Percentiles rank a stretch among this genome's conserved stretches.
Conservation (phyloP, 768 basidiomycete species). For the Boletus insuetus region DNA sequence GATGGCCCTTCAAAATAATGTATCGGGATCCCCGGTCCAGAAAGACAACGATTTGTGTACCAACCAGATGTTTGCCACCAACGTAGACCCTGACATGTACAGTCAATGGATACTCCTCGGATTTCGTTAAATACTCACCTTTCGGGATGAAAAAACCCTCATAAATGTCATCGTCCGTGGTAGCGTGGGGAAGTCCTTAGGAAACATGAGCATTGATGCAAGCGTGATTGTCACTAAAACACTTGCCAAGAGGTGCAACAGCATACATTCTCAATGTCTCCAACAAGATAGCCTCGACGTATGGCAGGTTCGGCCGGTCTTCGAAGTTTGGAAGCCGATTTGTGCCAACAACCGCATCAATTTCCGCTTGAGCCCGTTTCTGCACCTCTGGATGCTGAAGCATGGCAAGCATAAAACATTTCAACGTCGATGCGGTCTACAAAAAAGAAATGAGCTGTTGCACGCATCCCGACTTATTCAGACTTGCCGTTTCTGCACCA, state of each 20-base stretch:
- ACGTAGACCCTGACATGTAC: slow-evolving; percentile 12
- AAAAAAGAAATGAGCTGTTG: not conserved
- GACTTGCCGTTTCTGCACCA: slow-evolving; percentile 19
- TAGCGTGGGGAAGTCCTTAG: slow-evolving; percentile 18
- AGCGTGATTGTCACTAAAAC: not conserved
- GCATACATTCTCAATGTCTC: slow-evolving; percentile 32
- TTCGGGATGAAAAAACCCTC: slow-evolving; percentile 23
- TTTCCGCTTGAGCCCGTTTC: slow-evolving; percentile 28
- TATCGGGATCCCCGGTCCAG: not conserved
- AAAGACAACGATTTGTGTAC: not conserved
- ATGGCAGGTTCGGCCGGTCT: slow-evolving; percentile 26
- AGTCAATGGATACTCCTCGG: not conserved
- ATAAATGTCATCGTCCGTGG: slow-evolving; percentile 18
- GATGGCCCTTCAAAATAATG: slow-evolving; percentile 14
- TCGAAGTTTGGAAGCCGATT: slow-evolving; percentile 25
- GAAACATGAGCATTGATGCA: not conserved
- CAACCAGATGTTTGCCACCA: slow-evolving; percentile 23
- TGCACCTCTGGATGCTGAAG: slow-evolving; percentile 32
- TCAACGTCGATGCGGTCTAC: slow-evolving; percentile 9
- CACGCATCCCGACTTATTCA: not conserved
- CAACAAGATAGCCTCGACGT: slow-evolving; percentile 27
- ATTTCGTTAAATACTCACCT: slow-evolving; percentile 8
- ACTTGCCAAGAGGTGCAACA: slow-evolving; percentile 24
- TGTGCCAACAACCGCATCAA: slow-evolving; percentile 29
- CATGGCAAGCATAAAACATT: slow-evolving; percentile 34